Evolutionary conservation across 495 filamentous ascomycete genomes (phyloP), one percentile per base, ranked within the genome.

Genomic region (Emericellopsis terricola): DNA sequence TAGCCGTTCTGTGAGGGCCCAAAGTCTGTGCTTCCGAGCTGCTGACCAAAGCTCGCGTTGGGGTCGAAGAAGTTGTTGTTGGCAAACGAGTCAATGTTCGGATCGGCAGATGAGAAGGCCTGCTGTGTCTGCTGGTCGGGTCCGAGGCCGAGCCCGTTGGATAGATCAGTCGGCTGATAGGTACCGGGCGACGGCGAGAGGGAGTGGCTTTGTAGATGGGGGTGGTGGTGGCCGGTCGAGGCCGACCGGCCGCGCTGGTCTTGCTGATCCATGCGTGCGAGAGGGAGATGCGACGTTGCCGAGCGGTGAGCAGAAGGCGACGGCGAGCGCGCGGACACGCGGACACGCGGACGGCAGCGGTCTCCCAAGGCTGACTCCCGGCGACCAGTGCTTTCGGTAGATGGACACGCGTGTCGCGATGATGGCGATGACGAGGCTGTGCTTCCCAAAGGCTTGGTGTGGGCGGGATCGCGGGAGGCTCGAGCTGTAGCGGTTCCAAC

Each of bases 211-310:
- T 54, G 64, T 65, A 65, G 64, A 63, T 60, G 55, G 55, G 55
- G 43, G 48, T 56, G 58, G 26, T 56, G 57, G 37, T 56, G 50
- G 23, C 46, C 49, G 42, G 51, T 52, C 46, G 62, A 64, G 36
- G 50, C 56, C 37, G 62, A 63, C 21, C 60, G 60, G 40, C 57
- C 59, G 37, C 58, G 34, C 31, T 50, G 46, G 38, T 53, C 50
- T 42, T 60, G 57, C 49, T 55, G 58, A 48, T 62, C 60, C 61
- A 65, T 65, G 34, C 26, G n/a, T n/a, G n/a, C n/a, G n/a, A n/a
- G n/a, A n/a, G n/a, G n/a, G n/a, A n/a, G n/a, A n/a, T n/a, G n/a
- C n/a, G n/a, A n/a, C n/a, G n/a, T n/a, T n/a, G n/a, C n/a, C n/a
- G n/a, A n/a, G n/a, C n/a, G n/a, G n/a, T n/a, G n/a, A n/a, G n/a